These are phyloP conservation scores for Apiotrichum veenhuisii DNA, from an alignment of 1,284 basidiomycete species.

Conservation along the genomic window DNA sequence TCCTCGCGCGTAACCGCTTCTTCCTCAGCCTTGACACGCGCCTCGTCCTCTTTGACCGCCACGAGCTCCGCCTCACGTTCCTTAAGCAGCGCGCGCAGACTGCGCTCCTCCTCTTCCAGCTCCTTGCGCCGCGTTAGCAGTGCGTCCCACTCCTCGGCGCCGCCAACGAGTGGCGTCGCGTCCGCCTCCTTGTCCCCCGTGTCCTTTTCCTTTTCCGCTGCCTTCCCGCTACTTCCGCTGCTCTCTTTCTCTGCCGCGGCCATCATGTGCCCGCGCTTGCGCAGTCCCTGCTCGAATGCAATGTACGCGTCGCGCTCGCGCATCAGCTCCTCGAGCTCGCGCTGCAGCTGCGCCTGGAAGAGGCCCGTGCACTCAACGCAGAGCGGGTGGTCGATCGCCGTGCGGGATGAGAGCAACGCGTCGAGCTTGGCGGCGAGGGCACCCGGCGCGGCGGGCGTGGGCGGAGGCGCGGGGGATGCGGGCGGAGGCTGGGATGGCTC, in stretches of 20 bases:
- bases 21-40: constrained; percentile 69
- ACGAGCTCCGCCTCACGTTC: constrained; percentile 67
- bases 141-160: constrained; percentile 53
- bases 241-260: constrained; percentile 1
- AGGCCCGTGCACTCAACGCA: constrained; percentile 90
- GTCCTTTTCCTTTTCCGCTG: too few species aligned
- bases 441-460: constrained; percentile 25
- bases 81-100: constrained; percentile 35
- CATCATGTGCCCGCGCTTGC: constrained; percentile 21
- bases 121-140: constrained; percentile 56
- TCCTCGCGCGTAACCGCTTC: constrained; percentile 69
- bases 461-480: constrained; percentile 18
- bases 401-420: constrained; percentile 70
- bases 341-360: constrained; percentile 69
- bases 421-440: constrained; percentile 55
- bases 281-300: constrained; percentile 80
- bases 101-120: constrained; percentile 68
- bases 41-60: constrained; percentile 67
- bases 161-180: constrained; percentile 51
- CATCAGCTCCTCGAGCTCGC: constrained; percentile 82
- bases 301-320: constrained; percentile 89
- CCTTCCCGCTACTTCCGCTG: too few species aligned
- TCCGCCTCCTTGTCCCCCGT: too few species aligned
- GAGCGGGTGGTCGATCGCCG: constrained; percentile 88
- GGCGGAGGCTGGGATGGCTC: background rate